These are phyloP conservation scores for Pichia nakasei DNA, from an alignment of 805 yeast genomes.

Conservation along the genomic window DNA sequence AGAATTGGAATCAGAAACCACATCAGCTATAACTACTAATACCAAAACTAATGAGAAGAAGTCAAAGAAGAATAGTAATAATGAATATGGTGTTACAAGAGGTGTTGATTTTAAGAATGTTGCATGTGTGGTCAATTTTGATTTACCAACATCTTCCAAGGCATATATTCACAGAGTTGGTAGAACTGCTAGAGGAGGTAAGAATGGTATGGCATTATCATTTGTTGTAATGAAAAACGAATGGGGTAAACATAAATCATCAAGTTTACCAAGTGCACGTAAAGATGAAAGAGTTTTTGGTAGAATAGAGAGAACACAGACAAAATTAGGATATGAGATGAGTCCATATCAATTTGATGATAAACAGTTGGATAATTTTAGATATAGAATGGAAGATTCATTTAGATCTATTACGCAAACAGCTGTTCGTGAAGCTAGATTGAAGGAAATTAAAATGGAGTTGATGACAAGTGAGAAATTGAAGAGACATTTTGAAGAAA, in stretches of 20 bases:
- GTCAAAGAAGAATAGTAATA: slow-evolving; percentile 23
- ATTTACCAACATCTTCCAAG: slow-evolving; percentile 81
- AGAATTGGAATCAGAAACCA: slow-evolving; percentile 29
- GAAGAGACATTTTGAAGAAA: slow-evolving; percentile 92
- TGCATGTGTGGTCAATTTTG: slow-evolving; percentile 93
- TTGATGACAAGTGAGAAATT: slow-evolving; percentile 81
- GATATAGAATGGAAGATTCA: slow-evolving; percentile 95
- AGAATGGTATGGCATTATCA: slow-evolving; percentile 88
- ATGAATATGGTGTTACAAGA: slow-evolving; percentile 89
- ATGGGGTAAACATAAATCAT: slow-evolving; percentile 82
- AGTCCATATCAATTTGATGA: slow-evolving; percentile 87
- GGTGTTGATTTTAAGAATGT: slow-evolving; percentile 96
- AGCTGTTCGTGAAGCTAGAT: slow-evolving; percentile 87
- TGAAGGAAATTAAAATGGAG: slow-evolving; percentile 81
- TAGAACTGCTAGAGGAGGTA: slow-evolving; percentile 96
- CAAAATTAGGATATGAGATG: slow-evolving; percentile 60
- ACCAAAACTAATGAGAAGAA: slow-evolving; percentile 9
- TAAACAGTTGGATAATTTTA: slow-evolving; percentile 88
- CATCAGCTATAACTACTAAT: slow-evolving; percentile 21
- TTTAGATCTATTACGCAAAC: slow-evolving; percentile 88
- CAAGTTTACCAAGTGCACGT: slow-evolving; percentile 60
- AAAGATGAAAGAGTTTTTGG: slow-evolving; percentile 80
- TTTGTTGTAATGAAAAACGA: slow-evolving; percentile 80
- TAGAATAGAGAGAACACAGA: slow-evolving; percentile 70
- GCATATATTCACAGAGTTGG: slow-evolving; percentile 92